These are phyloP conservation scores for Nicotiana undulata DNA, from an alignment of 257 asterid genomes.

Conservation along the genomic window DNA sequence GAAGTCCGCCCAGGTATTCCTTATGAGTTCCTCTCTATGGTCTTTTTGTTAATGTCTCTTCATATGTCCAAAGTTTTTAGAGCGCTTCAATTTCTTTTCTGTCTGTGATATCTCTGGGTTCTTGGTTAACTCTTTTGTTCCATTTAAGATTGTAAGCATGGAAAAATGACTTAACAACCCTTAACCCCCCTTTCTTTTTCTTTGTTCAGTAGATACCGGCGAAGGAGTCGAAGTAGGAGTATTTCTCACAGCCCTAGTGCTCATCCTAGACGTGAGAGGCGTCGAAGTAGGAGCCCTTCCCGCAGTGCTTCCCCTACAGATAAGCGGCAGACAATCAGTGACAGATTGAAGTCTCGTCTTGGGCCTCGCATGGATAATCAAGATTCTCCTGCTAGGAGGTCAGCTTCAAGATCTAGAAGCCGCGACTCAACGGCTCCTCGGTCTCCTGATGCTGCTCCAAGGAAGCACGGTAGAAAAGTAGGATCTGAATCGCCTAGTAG, in stretches of 20 bases:
- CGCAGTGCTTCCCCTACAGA: constrained; percentile 58
- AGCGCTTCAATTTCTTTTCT: not conserved
- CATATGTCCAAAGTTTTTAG: not conserved
- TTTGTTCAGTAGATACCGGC: constrained; percentile 41
- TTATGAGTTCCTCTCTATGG: not conserved
- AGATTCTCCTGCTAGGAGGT: constrained; percentile 24
- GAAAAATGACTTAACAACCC: not conserved
- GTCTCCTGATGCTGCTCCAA: constrained; percentile 41
- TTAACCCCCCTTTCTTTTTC: not conserved
- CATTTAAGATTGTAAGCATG: not conserved
- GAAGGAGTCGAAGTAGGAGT: constrained; percentile 67
- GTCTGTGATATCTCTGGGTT: not conserved
- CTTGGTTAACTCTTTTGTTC: not conserved
- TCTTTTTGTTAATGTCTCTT: not conserved
- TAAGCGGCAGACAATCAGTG: constrained; percentile 46
- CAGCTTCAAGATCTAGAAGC: constrained; percentile 52
- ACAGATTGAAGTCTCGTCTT: constrained; percentile 70
- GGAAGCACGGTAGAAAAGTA: constrained; percentile 29
- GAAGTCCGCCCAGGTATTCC: constrained; percentile 84
- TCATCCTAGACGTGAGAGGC: constrained; percentile 40
- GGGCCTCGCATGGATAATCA: constrained; percentile 47
- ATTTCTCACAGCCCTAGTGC: constrained; percentile 67
- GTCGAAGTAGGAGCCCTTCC: constrained; percentile 53
- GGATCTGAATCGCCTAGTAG: constrained; percentile 26
- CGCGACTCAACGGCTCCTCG: constrained; percentile 35